A percentile compares a stretch with the other conserved stretches of the same genome.
Conservation (phyloP, 192 early-diverging fungal species). For the Coemansia erecta region DNA sequence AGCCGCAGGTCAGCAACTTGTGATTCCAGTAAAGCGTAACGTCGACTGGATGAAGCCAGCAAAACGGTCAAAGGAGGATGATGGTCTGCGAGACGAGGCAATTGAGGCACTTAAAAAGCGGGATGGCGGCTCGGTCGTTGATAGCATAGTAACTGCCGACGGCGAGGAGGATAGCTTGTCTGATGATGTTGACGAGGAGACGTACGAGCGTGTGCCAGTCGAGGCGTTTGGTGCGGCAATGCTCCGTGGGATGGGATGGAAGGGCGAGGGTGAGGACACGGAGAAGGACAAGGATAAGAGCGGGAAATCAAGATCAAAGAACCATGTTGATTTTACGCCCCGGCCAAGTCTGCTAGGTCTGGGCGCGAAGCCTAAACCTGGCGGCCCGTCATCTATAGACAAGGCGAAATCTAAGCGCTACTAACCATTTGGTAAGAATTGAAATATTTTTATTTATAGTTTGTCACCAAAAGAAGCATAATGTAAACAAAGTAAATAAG, state of each 20-base stretch:
- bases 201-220: slow-evolving; percentile 82
- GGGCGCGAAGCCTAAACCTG: slow-evolving; percentile 85
- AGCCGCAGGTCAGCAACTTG: slow-evolving; percentile 6
- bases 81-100: too few species aligned
- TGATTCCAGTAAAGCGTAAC: slow-evolving; percentile 30
- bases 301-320: slow-evolving; percentile 29
- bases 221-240: slow-evolving; percentile 87
- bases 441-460: too few species aligned
- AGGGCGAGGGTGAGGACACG: too few species aligned
- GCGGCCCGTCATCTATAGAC: slow-evolving; percentile 22
- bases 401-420: too few species aligned
- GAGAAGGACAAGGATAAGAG: too few species aligned
- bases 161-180: background rate
- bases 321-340: slow-evolving; percentile 27
- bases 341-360: slow-evolving; percentile 77
- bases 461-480: background rate
- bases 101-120: too few species aligned
- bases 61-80: background rate
- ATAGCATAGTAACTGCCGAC: background rate
- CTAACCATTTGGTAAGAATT: too few species aligned
- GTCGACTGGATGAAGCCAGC: slow-evolving; percentile 22
- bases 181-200: slow-evolving; percentile 64
- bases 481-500: slow-evolving; percentile 3
- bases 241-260: slow-evolving; percentile 90
- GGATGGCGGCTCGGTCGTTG: too few species aligned